Evolutionary conservation across 1,284 basidiomycete species (phyloP).

Genomic region (Malassezia psittaci): DNA sequence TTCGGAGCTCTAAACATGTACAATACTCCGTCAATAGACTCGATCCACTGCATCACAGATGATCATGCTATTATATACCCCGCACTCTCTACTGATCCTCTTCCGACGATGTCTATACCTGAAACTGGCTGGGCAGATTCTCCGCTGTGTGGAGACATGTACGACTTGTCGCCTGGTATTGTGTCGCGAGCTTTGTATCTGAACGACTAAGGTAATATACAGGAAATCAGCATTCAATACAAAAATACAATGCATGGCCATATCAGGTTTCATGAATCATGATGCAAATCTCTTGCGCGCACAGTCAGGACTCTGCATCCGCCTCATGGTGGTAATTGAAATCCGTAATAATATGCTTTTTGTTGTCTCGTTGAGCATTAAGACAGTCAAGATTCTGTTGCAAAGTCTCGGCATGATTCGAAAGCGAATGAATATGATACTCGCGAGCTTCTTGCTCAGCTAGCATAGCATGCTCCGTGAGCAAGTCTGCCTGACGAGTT

Average conservation of each 20-base stretch:
- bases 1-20: conserved; percentile 18
- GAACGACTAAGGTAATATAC: background rate
- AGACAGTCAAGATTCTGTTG: background rate
- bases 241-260: no score
- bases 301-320: no score
- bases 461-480: background rate
- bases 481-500: conserved; percentile 2
- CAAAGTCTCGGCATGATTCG: background rate
- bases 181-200: conserved; percentile 12
- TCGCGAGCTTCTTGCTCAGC: background rate
- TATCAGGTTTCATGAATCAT: no score
- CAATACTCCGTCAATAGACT: conserved; percentile 13
- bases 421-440: background rate
- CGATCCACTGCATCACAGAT: conserved; percentile 7
- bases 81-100: background rate
- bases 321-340: no score
- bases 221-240: no score
- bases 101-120: background rate
- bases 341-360: no score
- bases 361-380: no score
- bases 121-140: conserved; percentile 6
- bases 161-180: conserved; percentile 19
- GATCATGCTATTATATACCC: background rate
- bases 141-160: conserved; percentile 16
- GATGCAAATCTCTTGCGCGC: no score